Base-by-base conservation (phyloP, 352 stramenopile species). In the Globisporangium spiculum region DNA sequence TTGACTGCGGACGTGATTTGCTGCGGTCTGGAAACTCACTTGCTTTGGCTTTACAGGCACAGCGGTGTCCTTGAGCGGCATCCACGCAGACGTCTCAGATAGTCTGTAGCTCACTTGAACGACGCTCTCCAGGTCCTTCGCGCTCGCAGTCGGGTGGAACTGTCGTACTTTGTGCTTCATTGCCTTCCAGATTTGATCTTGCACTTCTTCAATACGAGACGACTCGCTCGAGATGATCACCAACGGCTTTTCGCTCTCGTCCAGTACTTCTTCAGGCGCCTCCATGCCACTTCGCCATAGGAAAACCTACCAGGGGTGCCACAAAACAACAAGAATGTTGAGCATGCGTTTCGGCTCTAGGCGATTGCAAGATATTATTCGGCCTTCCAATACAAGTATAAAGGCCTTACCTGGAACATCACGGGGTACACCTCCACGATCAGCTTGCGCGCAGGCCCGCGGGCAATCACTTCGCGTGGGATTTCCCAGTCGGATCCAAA, bases 401-500 rank as follows among this genome's bases (percentile, higher is more conserved):
- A 5, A 38, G 18, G 6, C 12, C 20, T 27, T 46, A 73, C 83
- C 80, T 93, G 80, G 50, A 93, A 94, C 46, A 83, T 63, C 20
- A 88, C 68, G 4, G 84, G 86, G 66, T 96, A 89, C 4, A 94
- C 71, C 46, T 93, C 83, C 16, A 96, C 81, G 34, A 82, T 36
- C n/a, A 79, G 72, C 67, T 78, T 75, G 53, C 67, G 71, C 16
- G 67, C 60, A 1, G 73, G 75, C 20, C 79, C 82, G 32, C 75
- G 75, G 10, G 76, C 60, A 26, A 94, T 70, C 1, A 96, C 86
- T 16, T 75, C 70, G 30, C 88, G 77, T 3, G 77, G 14, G 60
- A 96, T 93, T 69, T 85, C 82, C 78, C 84, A 94, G 65, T 94
- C 86, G 66, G 68, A 89, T 34, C 82, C 75, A 64, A 88, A 91